phyloP scores from a whole-genome alignment of 148 eudicot species.

The Rhododendron mucronatum region DNA sequence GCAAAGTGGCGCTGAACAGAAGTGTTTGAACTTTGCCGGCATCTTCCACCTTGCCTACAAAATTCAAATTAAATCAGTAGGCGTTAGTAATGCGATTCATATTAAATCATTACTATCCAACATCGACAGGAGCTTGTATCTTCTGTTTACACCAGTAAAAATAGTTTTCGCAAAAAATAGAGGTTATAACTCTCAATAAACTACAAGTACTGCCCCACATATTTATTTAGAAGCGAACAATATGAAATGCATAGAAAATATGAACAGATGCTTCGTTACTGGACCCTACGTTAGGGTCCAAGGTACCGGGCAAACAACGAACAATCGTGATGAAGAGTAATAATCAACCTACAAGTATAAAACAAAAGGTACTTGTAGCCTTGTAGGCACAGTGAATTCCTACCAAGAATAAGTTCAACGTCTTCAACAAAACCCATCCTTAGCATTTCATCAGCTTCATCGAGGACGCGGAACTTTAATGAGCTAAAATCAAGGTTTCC shows the following conservation, averaged over 20 bases:
- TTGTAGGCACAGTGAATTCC: not conserved
- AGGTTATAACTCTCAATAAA: not conserved
- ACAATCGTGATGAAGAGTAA: not conserved
- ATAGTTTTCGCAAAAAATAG: not conserved
- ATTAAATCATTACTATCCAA: not conserved
- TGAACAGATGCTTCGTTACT: not conserved
- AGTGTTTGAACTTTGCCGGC: constrained; percentile 85
- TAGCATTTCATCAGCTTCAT: constrained; percentile 98
- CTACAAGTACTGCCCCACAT: not conserved
- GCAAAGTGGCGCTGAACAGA: constrained; percentile 94
- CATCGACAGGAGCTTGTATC: not conserved
- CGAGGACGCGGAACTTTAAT: constrained; percentile 80
- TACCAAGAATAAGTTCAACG: constrained; percentile 84
- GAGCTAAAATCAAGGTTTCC: constrained; percentile 71
- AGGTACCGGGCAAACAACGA: not conserved
- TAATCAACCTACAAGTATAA: not conserved
- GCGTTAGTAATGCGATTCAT: not conserved
- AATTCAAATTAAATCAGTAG: not conserved
- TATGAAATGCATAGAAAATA: not conserved
- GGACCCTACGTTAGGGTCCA: not conserved
- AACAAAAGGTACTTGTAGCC: not conserved
- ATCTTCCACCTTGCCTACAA: constrained; percentile 84
- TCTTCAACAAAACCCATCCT: constrained; percentile 94
- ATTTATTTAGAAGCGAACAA: not conserved
- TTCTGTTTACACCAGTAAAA: not conserved